Base-by-base conservation (phyloP, 2,329 filamentous ascomycete genomes). In the Sodiomyces alkalinus region DNA sequence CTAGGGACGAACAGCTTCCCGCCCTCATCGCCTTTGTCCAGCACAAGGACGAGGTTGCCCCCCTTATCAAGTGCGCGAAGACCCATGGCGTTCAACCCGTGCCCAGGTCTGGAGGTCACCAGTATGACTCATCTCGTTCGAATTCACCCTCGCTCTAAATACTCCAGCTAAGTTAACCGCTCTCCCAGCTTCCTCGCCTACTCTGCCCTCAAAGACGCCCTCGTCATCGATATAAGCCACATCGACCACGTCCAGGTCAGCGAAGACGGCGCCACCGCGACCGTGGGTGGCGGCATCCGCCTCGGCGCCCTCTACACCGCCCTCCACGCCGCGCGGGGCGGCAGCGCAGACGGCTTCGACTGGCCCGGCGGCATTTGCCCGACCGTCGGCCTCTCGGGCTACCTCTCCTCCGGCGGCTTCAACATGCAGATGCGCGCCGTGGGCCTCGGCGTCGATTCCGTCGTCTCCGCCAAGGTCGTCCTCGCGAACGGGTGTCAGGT, bases 401-500 rank as follows among this genome's bases (percentile, higher is more conserved):
- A n/a, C n/a, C n/a, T n/a, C n/a, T n/a, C n/a, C 8, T 31, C 27
- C 5, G 21, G 19, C 23, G 15, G 39, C 7, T 22, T 17, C 21
- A 26, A 29, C 21, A 19, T 22, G n/a, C n/a, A n/a, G n/a, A n/a
- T n/a, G n/a, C n/a, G n/a, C n/a, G n/a, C n/a, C n/a, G n/a, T n/a
- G n/a, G n/a, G n/a, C n/a, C n/a, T n/a, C n/a, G n/a, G n/a, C n/a
- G n/a, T n/a, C n/a, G n/a, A n/a, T n/a, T n/a, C n/a, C n/a, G n/a
- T n/a, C n/a, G n/a, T n/a, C n/a, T n/a, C n/a, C n/a, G 46, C 44
- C n/a, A 41, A 33, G 1, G 42, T 49, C 2, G 39, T 49, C 3
- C 38, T 47, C 7, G 43, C 44, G 14, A 37, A 47, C 16, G 41
- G 45, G 4, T 36, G 40, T 3, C 19, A 33, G 0, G 36, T 41